Evolutionary conservation across 768 basidiomycete genomes (phyloP), one percentile per base, ranked within the genome.

Genomic region (Phylloporus sp.): DNA sequence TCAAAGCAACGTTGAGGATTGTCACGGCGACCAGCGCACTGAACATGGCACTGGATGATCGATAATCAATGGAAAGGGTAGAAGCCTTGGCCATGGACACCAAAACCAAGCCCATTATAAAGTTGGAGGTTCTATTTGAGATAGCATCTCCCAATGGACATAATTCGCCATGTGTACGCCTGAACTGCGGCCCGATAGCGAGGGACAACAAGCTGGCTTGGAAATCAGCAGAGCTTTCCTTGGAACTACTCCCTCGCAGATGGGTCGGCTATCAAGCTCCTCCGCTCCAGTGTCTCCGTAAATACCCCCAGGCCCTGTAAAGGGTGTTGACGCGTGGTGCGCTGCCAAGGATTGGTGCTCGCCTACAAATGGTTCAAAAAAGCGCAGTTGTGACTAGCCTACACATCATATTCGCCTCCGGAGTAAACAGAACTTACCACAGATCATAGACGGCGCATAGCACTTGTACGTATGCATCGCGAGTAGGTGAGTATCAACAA

Each of bases 11-110:
- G 11, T 64, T 65, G 44, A 56, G 29, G 24, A 57, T 11, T 2
- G 62, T 64, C 44, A 65, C 51, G 17, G 37, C 37, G 17, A 46
- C 51, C 13, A 64, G 56, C 37, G 48, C 49, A 15, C 42, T 38
- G 33, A 65, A 52, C 15, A 23, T 27, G 8, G 34, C 27, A 8
- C 15, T 26, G 14, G 52, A 35, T 17, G 48, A 22, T n/a, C 21
- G 24, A 35, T 17, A 46, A 22, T n/a, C 21, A 22, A 35, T 20
- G 35, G 22, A 49, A 32, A n/a, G 24, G 24, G 22, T 10, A 40
- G 21, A 15, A 38, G 20, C 27, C 8, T 27, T 27, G 27, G 27
- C 27, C 15, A 37, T 22, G 18, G 47, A 29, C 24, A 20, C 28
- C 18, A 33, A n/a, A 22, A 1, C 34, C n/a, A n/a, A n/a, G n/a